Base-by-base conservation (phyloP, 1,139 yeast species). In the Diutina siamensis region DNA sequence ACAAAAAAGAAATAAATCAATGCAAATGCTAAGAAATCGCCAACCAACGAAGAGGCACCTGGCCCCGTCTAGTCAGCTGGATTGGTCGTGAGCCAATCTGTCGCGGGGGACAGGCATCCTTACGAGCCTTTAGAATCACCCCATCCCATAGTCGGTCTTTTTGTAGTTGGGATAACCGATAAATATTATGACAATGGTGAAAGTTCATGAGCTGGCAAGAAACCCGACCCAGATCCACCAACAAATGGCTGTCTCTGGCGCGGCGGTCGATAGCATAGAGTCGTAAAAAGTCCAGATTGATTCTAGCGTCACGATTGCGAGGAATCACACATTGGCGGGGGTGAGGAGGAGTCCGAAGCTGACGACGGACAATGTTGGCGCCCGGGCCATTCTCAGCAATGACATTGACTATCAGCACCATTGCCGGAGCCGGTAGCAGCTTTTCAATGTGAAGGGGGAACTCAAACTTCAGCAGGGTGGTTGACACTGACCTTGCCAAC, bases 51-150 rank as follows among this genome's bases (percentile, higher is more conserved):
- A n/a, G 10, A 3, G 42, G 42, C 18, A 25, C 20, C 7, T 5
- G 19, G 21, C 42, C 42, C 12, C 28, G 28, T 3, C 42, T 18
- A 13, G 4, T 25, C 32, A n/a, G 18, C 19, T 38, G 42, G 17
- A 25, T 13, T 13, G 32, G 42, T 27, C 15, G 31, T 25, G 12
- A 25, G 3, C 42, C 33, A 4, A 9, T 13, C n/a, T 18, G 31
- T 15, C 42, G 31, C 2, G 31, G 42, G 15, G 42, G 42, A 15
- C 42, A 38, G 4, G 42, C 31, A 33, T 44, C 45, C 17, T 10
- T 17, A 15, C 45, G 41, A 18, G 41, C 41, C 10, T 34, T 34
- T n/a, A 44, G 15, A 15, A 28, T 38, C 35, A 44, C 45, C 22
- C 27, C 12, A 10, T 44, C 35, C 45, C 45, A 44, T 12, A 44